These are phyloP conservation scores for Bipolaris sorokiniana DNA, from an alignment of 2,329 filamentous ascomycete species.

Conservation along the genomic window DNA sequence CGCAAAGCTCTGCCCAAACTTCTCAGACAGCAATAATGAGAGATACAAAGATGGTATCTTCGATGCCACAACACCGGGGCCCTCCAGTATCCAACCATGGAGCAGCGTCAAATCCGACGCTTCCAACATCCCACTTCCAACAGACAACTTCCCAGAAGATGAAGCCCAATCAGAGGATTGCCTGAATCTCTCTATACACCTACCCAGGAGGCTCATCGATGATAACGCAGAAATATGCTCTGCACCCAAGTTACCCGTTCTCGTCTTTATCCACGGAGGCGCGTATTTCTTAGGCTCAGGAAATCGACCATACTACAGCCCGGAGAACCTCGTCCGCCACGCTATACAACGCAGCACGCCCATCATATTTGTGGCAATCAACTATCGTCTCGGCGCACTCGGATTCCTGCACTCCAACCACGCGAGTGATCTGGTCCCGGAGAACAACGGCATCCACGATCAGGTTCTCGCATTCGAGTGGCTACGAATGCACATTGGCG, in stretches of 20 bases:
- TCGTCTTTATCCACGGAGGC: conserved; percentile 61
- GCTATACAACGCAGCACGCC: conserved; percentile 12
- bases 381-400: conserved; percentile 36
- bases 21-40: neutral
- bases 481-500: conserved; percentile 43
- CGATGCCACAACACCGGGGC: conserved; percentile 20
- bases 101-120: conserved; percentile 23
- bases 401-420: conserved; percentile 53
- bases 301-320: conserved; percentile 59
- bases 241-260: conserved; percentile 52
- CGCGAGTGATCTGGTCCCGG: conserved; percentile 38
- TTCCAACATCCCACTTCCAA: conserved; percentile 25
- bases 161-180: conserved; percentile 47
- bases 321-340: conserved; percentile 23
- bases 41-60: conserved; percentile 11
- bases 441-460: conserved; percentile 41
- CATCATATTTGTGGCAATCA: conserved; percentile 16
- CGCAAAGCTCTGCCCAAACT: conserved; percentile 11
- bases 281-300: conserved; percentile 57
- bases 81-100: conserved; percentile 25
- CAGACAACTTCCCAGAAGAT: conserved; percentile 20
- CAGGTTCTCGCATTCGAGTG: conserved; percentile 47
- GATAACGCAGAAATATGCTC: conserved; percentile 31
- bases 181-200: conserved; percentile 51
- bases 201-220: conserved; percentile 50